Conservation (phyloP, 495 filamentous ascomycete genomes). For the Penicillium macrosclerotiorum region DNA sequence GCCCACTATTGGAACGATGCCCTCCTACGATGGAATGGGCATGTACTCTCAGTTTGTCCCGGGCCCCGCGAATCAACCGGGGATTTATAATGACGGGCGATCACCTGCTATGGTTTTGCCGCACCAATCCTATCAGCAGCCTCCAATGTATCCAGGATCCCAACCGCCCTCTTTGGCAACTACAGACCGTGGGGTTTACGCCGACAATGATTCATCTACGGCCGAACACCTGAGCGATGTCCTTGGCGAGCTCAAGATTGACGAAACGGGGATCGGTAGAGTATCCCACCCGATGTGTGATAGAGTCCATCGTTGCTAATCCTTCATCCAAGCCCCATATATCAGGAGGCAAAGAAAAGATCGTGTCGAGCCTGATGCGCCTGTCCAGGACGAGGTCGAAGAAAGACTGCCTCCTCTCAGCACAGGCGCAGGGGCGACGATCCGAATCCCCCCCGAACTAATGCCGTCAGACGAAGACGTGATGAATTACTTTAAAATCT, state of each 20-base stretch:
- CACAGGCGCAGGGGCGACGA: conserved; percentile 65
- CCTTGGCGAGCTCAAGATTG: conserved; percentile 81
- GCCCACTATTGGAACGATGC: conserved; percentile 20
- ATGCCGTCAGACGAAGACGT: conserved; percentile 89
- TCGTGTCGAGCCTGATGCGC: conserved; percentile 64
- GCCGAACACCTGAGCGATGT: conserved; percentile 75
- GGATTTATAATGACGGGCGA: conserved; percentile 74
- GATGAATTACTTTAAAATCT: conserved; percentile 85
- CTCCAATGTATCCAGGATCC: conserved; percentile 51
- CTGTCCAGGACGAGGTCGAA: conserved; percentile 72
- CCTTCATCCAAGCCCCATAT: conserved; percentile 65
- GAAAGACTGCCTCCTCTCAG: conserved; percentile 67
- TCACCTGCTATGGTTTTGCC: conserved; percentile 49
- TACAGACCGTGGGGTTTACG: conserved; percentile 32
- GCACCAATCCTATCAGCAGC: conserved; percentile 45
- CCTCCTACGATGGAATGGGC: conserved; percentile 36
- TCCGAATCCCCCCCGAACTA: conserved; percentile 88
- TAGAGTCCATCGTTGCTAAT: conserved; percentile 9
- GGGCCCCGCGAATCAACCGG: conserved; percentile 59
- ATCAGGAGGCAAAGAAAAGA: conserved; percentile 72
- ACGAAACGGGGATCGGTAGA: conserved; percentile 85
- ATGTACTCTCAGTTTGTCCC: conserved; percentile 36
- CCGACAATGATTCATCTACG: conserved; percentile 62
- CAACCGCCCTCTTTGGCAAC: conserved; percentile 50
- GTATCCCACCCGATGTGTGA: conserved; percentile 1